Base-by-base conservation (phyloP, 768 basidiomycete species). In the Xerocomellus intermedius region DNA sequence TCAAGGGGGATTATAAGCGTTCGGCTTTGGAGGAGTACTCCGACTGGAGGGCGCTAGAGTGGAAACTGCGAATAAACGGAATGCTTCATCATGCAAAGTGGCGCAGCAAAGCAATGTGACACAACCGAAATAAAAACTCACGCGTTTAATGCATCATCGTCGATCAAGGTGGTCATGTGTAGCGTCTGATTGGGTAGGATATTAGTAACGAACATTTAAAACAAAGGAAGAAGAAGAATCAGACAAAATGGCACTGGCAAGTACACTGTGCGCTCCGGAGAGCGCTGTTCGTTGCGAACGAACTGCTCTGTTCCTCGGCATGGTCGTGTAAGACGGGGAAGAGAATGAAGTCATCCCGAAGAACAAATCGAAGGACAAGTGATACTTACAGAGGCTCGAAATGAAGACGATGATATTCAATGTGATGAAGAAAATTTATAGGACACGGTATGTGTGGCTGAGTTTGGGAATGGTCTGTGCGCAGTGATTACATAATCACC, bases 321-420 rank as follows among this genome's bases (percentile, higher is more conserved):
- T 85, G 82, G 89, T 89, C 88, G 87, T 86, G 68, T 89, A 89
- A 74, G 87, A 86, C 87, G 87, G 87, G 87, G 87, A 89, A 90
- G 87, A 89, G 88, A 89, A 89, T 81, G 78, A 79, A 78, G 82
- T 86, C 87, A 88, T 88, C 85, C 56, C 17, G 52, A 48, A 58
- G 39, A 12, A 22, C 8, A 26, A 50, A 32, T 32, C 5, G 10
- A 41, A 41, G 44, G 28, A 19, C 2, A 36, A 13, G 13, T 0
- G 26, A 44, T 4, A 67, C 68, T 60, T 12, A 71, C 14, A n/a
- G 33, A 8, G 8, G 43, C 5, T 13, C 22, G 16, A 55, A n/a
- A 16, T 26, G 12, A 47, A 38, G 41, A 56, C 39, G 41, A 35
- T 3, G 1, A 8, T 6, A 0, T 32, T 16, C 0, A 2, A 45